Percentiles rank a stretch among this genome's conserved stretches.
These are phyloP conservation scores for Juglanconis oblonga DNA, from an alignment of 2,329 filamentous ascomycete species.

Conservation along the genomic window DNA sequence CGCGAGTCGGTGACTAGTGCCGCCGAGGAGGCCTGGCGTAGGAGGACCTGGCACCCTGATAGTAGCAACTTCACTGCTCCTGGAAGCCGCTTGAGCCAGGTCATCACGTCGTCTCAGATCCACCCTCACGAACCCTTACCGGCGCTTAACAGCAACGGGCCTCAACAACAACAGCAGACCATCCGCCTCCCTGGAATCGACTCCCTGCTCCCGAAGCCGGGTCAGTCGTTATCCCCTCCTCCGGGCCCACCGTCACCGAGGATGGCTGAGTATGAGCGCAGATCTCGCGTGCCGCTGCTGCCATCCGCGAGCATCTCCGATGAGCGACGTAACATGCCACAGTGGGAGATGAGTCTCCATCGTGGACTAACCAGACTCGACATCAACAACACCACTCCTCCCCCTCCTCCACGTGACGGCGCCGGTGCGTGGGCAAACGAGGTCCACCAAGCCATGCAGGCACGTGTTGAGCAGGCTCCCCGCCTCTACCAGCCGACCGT, in stretches of 20 bases:
- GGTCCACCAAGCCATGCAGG: conserved; percentile 52
- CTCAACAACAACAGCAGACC: conserved; percentile 49
- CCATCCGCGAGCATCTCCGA: conserved; percentile 35
- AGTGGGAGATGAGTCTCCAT: conserved; percentile 66
- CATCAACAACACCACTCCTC: conserved; percentile 42
- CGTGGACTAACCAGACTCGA: conserved; percentile 65
- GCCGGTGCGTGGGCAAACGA: conserved; percentile 57
- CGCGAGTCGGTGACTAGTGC: conserved; percentile 62
- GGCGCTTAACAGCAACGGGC: conserved; percentile 37
- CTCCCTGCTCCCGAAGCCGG: conserved; percentile 77
- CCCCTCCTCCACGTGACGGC: conserved; percentile 48
- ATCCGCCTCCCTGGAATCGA: conserved; percentile 85
- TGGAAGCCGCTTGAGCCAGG: conserved; percentile 72
- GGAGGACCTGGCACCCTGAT: conserved; percentile 89
- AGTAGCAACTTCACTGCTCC: conserved; percentile 62
- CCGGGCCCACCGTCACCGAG: conserved; percentile 71
- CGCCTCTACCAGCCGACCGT: conserved; percentile 44
- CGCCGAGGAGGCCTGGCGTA: conserved; percentile 73
- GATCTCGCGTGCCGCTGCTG: conserved; percentile 34
- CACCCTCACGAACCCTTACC: conserved; percentile 52
- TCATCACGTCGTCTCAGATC: conserved; percentile 65
- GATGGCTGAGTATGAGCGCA: conserved; percentile 61
- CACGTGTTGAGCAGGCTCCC: conserved; percentile 44
- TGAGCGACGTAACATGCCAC: conserved; percentile 49
- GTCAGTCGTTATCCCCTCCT: conserved; percentile 59